A percentile compares a stretch with the other conserved stretches of the same genome.
phyloP scores from a whole-genome alignment of 306 rosid genomes.

The Fragaria nilgerrensis region DNA sequence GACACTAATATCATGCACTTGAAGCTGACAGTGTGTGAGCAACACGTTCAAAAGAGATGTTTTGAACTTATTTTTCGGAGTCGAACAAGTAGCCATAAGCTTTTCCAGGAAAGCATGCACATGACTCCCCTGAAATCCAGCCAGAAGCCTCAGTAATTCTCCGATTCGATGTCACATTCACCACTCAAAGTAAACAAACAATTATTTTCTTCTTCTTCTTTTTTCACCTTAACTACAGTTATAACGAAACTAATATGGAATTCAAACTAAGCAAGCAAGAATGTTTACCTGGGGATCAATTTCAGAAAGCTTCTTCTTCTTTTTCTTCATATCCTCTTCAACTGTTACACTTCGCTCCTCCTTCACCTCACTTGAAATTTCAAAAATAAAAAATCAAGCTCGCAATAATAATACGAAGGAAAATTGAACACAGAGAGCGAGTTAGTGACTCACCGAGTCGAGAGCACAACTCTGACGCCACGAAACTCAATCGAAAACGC shows the following conservation, averaged over 20 bases:
- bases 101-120: slow-evolving; percentile 70
- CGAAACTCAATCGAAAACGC: slow-evolving; percentile 57
- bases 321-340: slow-evolving; percentile 38
- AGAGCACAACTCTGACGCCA: slow-evolving; percentile 50
- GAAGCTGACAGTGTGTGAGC: slow-evolving; percentile 66
- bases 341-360: slow-evolving; percentile 31
- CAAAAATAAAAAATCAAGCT: not conserved
- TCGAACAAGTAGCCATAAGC: slow-evolving; percentile 33
- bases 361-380: slow-evolving; percentile 40
- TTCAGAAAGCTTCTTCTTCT: slow-evolving; percentile 60
- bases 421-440: not conserved
- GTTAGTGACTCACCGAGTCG: slow-evolving; percentile 45
- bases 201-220: slow-evolving; percentile 24
- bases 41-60: slow-evolving; percentile 49
- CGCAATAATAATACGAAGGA: not conserved
- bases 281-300: slow-evolving; percentile 76
- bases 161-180: not conserved
- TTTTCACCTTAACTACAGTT: not conserved
- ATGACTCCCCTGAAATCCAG: slow-evolving; percentile 68
- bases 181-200: slow-evolving; percentile 11
- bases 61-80: slow-evolving; percentile 43
- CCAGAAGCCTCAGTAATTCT: slow-evolving; percentile 8
- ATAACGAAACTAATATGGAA: not conserved
- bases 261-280: not conserved
- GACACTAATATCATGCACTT: slow-evolving; percentile 32